Base-by-base conservation (phyloP, 2,329 filamentous ascomycete species). In the Leptographium radiaticola region DNA sequence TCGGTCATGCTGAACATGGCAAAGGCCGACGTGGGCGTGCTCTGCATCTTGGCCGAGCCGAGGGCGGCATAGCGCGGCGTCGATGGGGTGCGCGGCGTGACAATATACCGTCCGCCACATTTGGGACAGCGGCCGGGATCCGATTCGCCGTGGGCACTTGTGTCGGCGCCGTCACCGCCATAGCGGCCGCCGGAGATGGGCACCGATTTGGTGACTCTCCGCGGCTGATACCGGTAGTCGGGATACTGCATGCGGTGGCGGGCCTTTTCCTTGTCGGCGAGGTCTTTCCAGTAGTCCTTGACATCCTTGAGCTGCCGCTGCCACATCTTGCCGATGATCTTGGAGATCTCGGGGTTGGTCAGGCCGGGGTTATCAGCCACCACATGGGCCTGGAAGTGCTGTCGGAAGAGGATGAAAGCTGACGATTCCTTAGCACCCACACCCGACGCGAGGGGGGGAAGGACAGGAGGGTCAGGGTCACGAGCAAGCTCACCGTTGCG, bases 371-470 rank as follows among this genome's bases (percentile, higher is more conserved):
- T 80, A 61, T 87, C 79, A 53, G 83, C 76, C 40, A 90, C 86
- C 51, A 97, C 88, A 49, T 81, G 75, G 18, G 86, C 82, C 68
- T 97, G 91, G 63, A 93, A 85, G 67, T 94, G 86, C 67, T 97
- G 90, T 42, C 93, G 89, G 72, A 95, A 98, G 62, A 98, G 76
- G 60, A 98, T 98, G 72, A 98, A 98, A 51, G 91, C 93, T 98
- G 51, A 34, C 10, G 16, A 8, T 31, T 15, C 30, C 15, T 45
- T 36, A 20, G 34, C 25, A 18, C 31, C 42, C 25, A 18, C 31
- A 33, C 31, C 45, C 42, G 46, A 25, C 44, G 53, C 13, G 13
- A 16, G 10, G 31, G 45, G 45, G 51, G 20, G 8, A 18, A 52
- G 49, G 43, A n/a, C 11, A 34, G 45, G 20, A n/a, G 45, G 30